Percentiles rank a stretch among this genome's conserved stretches.
phyloP scores from a whole-genome alignment of 2,329 filamentous ascomycete genomes.

The Zopfia rhizophila region DNA sequence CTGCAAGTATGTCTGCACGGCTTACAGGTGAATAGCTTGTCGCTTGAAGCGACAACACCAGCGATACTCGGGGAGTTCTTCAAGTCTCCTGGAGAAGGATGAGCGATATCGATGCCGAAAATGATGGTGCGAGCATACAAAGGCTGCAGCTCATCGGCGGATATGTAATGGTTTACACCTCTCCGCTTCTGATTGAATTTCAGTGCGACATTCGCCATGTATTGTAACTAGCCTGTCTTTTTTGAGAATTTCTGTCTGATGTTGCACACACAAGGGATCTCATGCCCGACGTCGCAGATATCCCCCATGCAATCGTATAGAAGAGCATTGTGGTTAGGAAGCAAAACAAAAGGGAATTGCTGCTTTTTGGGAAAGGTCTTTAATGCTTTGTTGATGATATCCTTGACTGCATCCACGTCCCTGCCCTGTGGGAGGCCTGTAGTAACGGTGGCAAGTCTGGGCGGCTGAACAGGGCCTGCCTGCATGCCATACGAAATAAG shows the following conservation, averaged over 20 bases:
- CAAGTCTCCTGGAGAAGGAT: conserved; percentile 76
- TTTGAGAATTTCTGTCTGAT: conserved; percentile 65
- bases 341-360: conserved; percentile 42
- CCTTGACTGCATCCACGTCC: conserved; percentile 64
- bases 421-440: conserved; percentile 31
- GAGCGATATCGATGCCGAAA: conserved; percentile 88
- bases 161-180: conserved; percentile 74
- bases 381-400: conserved; percentile 63
- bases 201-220: conserved; percentile 60
- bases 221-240: conserved; percentile 41
- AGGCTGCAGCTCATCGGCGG: conserved; percentile 64
- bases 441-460: conserved; percentile 19
- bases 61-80: conserved; percentile 77
- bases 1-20: no score
- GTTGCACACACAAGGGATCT: conserved; percentile 74
- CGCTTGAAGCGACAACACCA: conserved; percentile 80
- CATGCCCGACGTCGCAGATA: conserved; percentile 72
- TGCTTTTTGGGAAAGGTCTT: conserved; percentile 55
- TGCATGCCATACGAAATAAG: conserved; percentile 37
- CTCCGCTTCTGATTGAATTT: conserved; percentile 64
- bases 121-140: conserved; percentile 80
- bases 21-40: conserved; percentile 59
- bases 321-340: conserved; percentile 41
- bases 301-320: conserved; percentile 68
- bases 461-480: conserved; percentile 27